A percentile compares a stretch with the other conserved stretches of the same genome.
These are phyloP conservation scores for Apiospora sp. DNA, from an alignment of 2,329 filamentous ascomycete species.

Conservation along the genomic window DNA sequence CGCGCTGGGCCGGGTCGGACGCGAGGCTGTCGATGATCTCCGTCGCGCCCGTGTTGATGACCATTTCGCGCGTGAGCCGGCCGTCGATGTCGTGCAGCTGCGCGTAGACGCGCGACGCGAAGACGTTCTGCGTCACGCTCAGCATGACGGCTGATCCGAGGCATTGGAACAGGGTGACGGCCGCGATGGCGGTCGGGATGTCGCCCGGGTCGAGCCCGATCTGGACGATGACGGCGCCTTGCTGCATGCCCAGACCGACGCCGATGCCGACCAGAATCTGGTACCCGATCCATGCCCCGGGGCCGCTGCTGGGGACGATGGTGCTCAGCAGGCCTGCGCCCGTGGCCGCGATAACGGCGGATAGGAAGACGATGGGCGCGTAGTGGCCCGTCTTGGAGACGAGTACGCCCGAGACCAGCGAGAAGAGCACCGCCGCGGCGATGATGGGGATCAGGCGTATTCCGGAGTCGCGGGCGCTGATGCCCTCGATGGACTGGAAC, in stretches of 20 bases:
- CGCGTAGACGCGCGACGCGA: not conserved
- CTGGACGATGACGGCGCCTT: not conserved
- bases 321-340: conserved; percentile 47
- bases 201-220: not conserved
- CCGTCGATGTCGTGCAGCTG: not conserved
- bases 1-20: not conserved
- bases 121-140: not conserved
- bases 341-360: conserved; percentile 40
- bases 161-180: not conserved
- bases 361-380: conserved; percentile 31
- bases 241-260: not conserved
- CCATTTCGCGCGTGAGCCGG: not conserved
- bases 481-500: conserved; percentile 42
- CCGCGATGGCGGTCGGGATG: not conserved
- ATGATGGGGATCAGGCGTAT: conserved; percentile 31
- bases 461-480: conserved; percentile 37
- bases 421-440: not conserved
- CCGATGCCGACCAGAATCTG: conserved; percentile 38
- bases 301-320: conserved; percentile 39
- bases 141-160: not conserved
- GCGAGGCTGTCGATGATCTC: not conserved
- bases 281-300: conserved; percentile 44
- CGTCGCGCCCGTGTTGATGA: not conserved
- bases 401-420: conserved; percentile 28
- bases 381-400: conserved; percentile 34